A percentile compares a stretch with the other conserved stretches of the same genome.
phyloP scores from a whole-genome alignment of 2,329 filamentous ascomycete genomes.

The Madurella fahalii region DNA sequence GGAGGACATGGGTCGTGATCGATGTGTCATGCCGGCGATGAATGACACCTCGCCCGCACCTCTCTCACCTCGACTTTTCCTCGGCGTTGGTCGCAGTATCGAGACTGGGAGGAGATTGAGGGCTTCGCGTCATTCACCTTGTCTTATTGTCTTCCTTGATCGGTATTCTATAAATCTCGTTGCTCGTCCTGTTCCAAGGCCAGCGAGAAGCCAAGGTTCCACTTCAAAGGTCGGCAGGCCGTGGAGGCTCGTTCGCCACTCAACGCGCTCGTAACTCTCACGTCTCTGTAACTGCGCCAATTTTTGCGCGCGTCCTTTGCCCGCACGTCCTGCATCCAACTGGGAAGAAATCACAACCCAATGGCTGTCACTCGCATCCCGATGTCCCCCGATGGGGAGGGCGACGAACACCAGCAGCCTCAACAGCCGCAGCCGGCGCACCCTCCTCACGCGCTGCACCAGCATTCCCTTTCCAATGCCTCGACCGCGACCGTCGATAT shows the following conservation, averaged over 20 bases:
- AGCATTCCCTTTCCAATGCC: slow-evolving; percentile 23
- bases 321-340: background rate
- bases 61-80: too few relatives aligned
- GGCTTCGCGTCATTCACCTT: background rate
- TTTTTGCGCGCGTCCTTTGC: background rate
- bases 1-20: slow-evolving; percentile 1
- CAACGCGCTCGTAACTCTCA: slow-evolving; percentile 3
- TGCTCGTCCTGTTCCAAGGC: background rate
- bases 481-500: slow-evolving; percentile 49
- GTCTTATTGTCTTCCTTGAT: background rate
- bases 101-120: background rate
- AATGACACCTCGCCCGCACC: slow-evolving; percentile 2
- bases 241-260: slow-evolving; percentile 13
- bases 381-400: slow-evolving; percentile 8
- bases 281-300: background rate
- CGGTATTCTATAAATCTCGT: background rate
- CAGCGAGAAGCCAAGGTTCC: slow-evolving; percentile 1
- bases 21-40: slow-evolving; percentile 24
- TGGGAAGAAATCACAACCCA: background rate
- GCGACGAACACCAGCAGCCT: background rate
- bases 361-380: slow-evolving; percentile 24
- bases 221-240: background rate
- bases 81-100: background rate
- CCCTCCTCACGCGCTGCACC: slow-evolving; percentile 13
- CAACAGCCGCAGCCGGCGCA: slow-evolving; percentile 5